Conservation (phyloP, 192 early-diverging fungal species). For the Gaertneriomyces semiglobifer region DNA sequence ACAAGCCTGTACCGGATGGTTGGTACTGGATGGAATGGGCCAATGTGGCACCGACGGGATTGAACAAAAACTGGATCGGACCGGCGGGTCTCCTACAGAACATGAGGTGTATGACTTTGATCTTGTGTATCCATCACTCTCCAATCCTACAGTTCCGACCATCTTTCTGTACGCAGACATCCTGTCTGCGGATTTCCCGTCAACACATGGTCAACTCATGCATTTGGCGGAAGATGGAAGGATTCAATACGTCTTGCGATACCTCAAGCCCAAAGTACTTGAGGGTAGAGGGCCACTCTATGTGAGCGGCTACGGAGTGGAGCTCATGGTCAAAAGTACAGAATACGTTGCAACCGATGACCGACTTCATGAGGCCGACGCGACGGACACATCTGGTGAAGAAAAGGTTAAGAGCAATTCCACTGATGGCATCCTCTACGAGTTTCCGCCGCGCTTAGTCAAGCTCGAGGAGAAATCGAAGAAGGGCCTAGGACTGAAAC, state of each 20-base stretch:
- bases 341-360: constrained; percentile 98
- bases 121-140: too few species aligned
- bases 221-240: constrained; percentile 44
- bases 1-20: too few species aligned
- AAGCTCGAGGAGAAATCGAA: too few species aligned
- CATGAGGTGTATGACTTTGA: too few species aligned
- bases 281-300: constrained; percentile 35
- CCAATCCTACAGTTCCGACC: constrained; percentile 21
- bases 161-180: constrained; percentile 79
- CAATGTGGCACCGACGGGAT: too few species aligned
- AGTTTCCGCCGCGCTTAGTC: too few species aligned
- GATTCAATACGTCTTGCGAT: constrained; percentile 70
- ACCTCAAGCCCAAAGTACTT: constrained; percentile 40
- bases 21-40: too few species aligned
- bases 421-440: too few species aligned
- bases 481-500: constrained; percentile 50
- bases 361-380: constrained; percentile 49
- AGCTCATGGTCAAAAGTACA: constrained; percentile 90
- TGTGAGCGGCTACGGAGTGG: constrained; percentile 88
- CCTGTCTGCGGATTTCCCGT: constrained; percentile 51
- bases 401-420: not conserved
- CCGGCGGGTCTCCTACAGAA: too few species aligned
- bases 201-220: constrained; percentile 55
- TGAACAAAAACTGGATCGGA: too few species aligned
- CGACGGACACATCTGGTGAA: not conserved